Conservation (phyloP, 225 moss, liverwort and hornwort species). For the Pseudoscleropodium purum region DNA sequence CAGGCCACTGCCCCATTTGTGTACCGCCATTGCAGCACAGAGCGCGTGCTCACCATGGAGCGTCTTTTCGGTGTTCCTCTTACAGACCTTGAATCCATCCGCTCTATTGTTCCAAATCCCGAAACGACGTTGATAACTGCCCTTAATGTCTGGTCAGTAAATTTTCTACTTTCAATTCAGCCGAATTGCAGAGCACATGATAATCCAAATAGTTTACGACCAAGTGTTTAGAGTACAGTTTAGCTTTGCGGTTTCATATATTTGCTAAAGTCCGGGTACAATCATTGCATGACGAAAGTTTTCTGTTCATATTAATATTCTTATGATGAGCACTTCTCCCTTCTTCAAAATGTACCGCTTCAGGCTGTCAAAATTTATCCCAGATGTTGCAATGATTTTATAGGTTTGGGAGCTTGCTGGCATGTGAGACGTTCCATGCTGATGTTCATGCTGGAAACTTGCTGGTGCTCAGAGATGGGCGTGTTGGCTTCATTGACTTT, state of each 20-base stretch:
- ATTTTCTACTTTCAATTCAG: neutral
- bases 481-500: conserved; percentile 96
- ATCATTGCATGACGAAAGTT: neutral
- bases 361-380: neutral
- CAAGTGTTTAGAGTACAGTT: neutral
- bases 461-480: conserved; percentile 81
- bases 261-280: neutral
- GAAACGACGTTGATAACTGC: conserved; percentile 88
- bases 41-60: conserved; percentile 89
- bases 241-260: neutral
- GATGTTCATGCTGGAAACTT: conserved; percentile 98
- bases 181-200: neutral
- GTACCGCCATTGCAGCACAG: conserved; percentile 89
- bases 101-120: conserved; percentile 74
- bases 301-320: too few species aligned
- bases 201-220: neutral
- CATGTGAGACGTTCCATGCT: conserved; percentile 96
- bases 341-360: neutral
- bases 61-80: conserved; percentile 88
- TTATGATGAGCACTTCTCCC: neutral
- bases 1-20: conserved; percentile 85
- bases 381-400: neutral
- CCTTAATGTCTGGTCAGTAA: conserved; percentile 81
- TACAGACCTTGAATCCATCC: conserved; percentile 83
- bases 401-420: conserved; percentile 99